These are phyloP conservation scores for Phaeosphaeriaceae sp. DNA, from an alignment of 2,329 filamentous ascomycete genomes.

Conservation along the genomic window DNA sequence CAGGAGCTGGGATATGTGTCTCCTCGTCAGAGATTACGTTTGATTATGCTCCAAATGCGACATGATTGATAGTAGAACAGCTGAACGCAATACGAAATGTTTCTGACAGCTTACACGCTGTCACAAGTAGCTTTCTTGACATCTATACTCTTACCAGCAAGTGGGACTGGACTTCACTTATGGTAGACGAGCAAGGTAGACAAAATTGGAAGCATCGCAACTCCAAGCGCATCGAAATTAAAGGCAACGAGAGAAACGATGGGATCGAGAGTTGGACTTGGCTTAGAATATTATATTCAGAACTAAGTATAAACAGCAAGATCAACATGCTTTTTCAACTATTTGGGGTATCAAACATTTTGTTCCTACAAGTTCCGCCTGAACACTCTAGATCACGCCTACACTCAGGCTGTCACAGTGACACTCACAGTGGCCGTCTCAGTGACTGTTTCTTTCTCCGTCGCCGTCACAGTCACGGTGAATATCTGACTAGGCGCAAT, in stretches of 20 bases:
- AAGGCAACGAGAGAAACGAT: no score
- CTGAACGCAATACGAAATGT: no score
- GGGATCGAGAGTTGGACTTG: neutral
- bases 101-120: no score
- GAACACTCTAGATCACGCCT: neutral
- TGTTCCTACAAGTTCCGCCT: neutral
- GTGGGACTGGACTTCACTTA: no score
- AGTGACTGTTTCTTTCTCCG: conserved; percentile 39
- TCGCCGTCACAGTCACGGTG: conserved; percentile 43
- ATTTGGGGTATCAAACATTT: conserved; percentile 17
- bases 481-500: conserved; percentile 42
- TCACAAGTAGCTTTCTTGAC: no score
- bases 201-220: no score
- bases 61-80: no score
- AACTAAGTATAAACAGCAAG: neutral
- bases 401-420: conserved; percentile 12
- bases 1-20: neutral
- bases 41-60: no score
- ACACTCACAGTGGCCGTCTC: conserved; percentile 35
- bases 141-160: no score
- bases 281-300: neutral
- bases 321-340: neutral
- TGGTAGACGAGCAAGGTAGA: no score
- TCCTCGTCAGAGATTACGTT: neutral
- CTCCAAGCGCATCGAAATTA: no score